Evolutionary conservation across 805 yeast genomes (phyloP), one percentile per base, ranked within the genome.

Genomic region (Pichia ethanolica): DNA sequence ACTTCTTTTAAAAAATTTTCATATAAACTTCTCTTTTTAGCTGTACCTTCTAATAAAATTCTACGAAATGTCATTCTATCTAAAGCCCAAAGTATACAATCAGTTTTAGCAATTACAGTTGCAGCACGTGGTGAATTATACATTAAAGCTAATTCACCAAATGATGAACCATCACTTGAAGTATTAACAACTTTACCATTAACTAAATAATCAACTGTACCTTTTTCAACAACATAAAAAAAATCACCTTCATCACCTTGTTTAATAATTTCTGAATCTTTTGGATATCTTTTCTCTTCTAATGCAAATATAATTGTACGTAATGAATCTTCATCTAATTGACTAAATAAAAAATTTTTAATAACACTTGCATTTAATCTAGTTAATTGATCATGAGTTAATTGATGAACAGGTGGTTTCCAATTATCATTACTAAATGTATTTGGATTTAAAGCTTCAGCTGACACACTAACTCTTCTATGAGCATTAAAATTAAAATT

Each of bases 121-220:
- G 98, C 98, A 7, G 98, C 98, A 69, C 99, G 82, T 53, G 97
- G 97, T 20, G 97, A 82, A 67, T 93, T 91, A 72, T 93, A 91
- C 96, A 93, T 89, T 59, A 93, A 76, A 4, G 99, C 99, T 61
- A 93, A 77, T 68, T 93, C 99, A 63, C 99, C 99, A 68, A 93
- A 93, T 42, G 91, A 83, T 5, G 95, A 80, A 7, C 98, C 97
- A 38, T 88, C 81, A 9, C 87, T 84, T n/a, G 87, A 77, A 1
- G 85, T 72, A 62, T 79, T 83, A 37, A 89, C 91, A 60, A 81
- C 77, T 41, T 75, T 64, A 46, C 81, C 85, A 64, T 88, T 79
- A 34, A 86, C 90, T 58, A 74, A 77, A 60, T 82, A 90, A 54
- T 88, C 91, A 49, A 93, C 97, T 2, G 75, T 68, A 49, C 99